Conservation (phyloP, 352 stramenopile species). For the Pythium monospermum region DNA sequence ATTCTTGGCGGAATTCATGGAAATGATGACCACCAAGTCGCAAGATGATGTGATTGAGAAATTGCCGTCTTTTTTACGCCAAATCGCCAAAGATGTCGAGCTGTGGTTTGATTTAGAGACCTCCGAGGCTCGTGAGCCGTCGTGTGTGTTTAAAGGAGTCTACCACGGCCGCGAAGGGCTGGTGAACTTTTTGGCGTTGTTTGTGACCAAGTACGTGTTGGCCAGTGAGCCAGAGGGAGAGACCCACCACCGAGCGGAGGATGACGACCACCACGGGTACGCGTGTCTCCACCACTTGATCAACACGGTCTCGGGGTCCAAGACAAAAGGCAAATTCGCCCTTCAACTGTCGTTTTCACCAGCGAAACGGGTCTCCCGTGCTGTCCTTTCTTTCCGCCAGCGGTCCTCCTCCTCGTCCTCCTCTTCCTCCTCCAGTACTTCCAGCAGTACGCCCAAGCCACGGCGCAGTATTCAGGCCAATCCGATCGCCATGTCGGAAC, state of each 20-base stretch:
- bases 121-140: conserved; percentile 59
- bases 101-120: conserved; percentile 83
- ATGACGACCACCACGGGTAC: conserved; percentile 76
- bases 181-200: conserved; percentile 79
- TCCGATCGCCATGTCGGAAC: conserved; percentile 70
- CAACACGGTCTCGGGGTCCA: conserved; percentile 76
- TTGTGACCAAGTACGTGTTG: conserved; percentile 75
- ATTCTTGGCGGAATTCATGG: conserved; percentile 60
- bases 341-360: conserved; percentile 82
- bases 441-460: conserved; percentile 26
- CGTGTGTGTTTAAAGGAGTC: conserved; percentile 84
- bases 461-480: conserved; percentile 59
- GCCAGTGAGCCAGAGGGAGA: conserved; percentile 46
- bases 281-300: conserved; percentile 48
- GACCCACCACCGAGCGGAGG: conserved; percentile 45
- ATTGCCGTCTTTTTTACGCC: conserved; percentile 64
- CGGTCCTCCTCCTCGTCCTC: conserved; percentile 20
- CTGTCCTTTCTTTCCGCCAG: conserved; percentile 81
- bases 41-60: conserved; percentile 44
- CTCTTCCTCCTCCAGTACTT: conserved; percentile 13
- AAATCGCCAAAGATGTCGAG: conserved; percentile 84
- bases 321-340: conserved; percentile 64
- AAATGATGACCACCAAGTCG: conserved; percentile 37
- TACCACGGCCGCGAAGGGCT: conserved; percentile 85
- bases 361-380: conserved; percentile 73